Evolutionary conservation across 1,284 basidiomycete genomes (phyloP).

Genomic region (Ceratobasidium sp.): DNA sequence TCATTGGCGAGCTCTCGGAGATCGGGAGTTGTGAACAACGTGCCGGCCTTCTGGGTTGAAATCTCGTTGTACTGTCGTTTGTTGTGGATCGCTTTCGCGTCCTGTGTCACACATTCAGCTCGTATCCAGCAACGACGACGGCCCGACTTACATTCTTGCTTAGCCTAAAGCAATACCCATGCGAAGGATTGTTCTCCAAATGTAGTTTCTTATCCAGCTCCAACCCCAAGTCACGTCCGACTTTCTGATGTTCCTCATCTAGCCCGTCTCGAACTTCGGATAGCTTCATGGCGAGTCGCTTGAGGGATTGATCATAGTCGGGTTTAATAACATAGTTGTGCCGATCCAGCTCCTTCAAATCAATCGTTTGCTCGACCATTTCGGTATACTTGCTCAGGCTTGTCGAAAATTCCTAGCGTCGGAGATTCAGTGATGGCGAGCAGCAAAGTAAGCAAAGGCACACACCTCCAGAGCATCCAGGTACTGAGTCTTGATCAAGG

Average conservation of each 20-base stretch:
- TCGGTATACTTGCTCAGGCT: constrained; percentile 86
- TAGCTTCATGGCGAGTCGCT: constrained; percentile 78
- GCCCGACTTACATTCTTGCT: constrained; percentile 80
- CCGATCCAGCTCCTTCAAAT: constrained; percentile 84
- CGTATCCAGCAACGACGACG: constrained; percentile 16
- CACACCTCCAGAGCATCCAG: constrained; percentile 72
- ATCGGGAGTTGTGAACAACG: constrained; percentile 90
- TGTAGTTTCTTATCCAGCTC: constrained; percentile 97
- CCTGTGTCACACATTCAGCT: constrained; percentile 64
- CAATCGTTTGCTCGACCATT: constrained; percentile 97
- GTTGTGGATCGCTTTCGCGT: constrained; percentile 80
- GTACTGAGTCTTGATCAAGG: constrained; percentile 78
- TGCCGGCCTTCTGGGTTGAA: constrained; percentile 88
- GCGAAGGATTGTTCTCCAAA: constrained; percentile 91
- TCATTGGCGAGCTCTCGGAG: constrained; percentile 83
- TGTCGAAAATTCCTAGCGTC: constrained; percentile 70
- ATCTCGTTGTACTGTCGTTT: constrained; percentile 88
- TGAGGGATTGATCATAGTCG: constrained; percentile 86
- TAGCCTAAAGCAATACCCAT: constrained; percentile 94
- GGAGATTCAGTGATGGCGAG: background rate
- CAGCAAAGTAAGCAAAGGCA: constrained; percentile 21
- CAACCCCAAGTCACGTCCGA: constrained; percentile 82
- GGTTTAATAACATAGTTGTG: constrained; percentile 96
- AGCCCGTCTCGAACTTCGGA: constrained; percentile 81
- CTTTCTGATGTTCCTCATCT: constrained; percentile 84